A percentile compares a stretch with the other conserved stretches of the same genome.
These are phyloP conservation scores for Ganoderma leucocontextum DNA, from an alignment of 1,284 basidiomycete genomes.

Conservation along the genomic window DNA sequence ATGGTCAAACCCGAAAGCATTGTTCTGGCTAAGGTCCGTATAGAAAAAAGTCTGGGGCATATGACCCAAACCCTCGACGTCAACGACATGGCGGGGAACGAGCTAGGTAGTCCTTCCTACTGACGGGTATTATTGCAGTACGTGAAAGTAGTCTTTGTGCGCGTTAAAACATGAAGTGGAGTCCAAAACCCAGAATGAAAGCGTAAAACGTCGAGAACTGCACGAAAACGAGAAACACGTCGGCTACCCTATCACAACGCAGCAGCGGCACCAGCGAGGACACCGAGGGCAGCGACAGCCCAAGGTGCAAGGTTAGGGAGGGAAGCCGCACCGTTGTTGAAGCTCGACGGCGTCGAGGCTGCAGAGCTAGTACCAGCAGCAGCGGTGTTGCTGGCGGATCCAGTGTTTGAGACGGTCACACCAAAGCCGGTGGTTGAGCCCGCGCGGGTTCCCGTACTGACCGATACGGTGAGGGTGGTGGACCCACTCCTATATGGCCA, in stretches of 20 bases:
- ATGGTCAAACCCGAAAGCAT: constrained; percentile 21
- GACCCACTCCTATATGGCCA: not conserved
- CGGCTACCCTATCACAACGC: constrained; percentile 29
- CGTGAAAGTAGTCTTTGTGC: constrained; percentile 21
- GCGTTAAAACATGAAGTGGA: not conserved
- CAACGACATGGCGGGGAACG: constrained; percentile 2
- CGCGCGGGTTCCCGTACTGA: not conserved
- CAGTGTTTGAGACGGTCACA: constrained; percentile 26
- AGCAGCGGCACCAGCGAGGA: constrained; percentile 38
- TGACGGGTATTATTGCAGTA: constrained; percentile 23
- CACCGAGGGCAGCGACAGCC: constrained; percentile 36
- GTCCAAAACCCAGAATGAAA: constrained; percentile 7
- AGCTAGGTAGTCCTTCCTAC: not conserved
- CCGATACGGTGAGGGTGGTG: constrained; percentile 22
- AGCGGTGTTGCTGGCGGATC: constrained; percentile 8
- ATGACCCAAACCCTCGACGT: not conserved
- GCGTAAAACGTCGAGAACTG: not conserved
- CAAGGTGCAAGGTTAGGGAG: constrained; percentile 33
- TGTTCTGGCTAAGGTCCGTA: constrained; percentile 24
- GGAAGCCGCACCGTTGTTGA: constrained; percentile 35
- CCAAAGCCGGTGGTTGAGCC: constrained; percentile 29
- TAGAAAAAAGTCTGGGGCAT: not conserved
- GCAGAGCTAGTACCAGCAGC: constrained; percentile 20
- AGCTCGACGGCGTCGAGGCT: constrained; percentile 16
- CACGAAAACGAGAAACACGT: not conserved